These are phyloP conservation scores for Phytophthora brassicae DNA, from an alignment of 352 stramenopile species.

Conservation along the genomic window DNA sequence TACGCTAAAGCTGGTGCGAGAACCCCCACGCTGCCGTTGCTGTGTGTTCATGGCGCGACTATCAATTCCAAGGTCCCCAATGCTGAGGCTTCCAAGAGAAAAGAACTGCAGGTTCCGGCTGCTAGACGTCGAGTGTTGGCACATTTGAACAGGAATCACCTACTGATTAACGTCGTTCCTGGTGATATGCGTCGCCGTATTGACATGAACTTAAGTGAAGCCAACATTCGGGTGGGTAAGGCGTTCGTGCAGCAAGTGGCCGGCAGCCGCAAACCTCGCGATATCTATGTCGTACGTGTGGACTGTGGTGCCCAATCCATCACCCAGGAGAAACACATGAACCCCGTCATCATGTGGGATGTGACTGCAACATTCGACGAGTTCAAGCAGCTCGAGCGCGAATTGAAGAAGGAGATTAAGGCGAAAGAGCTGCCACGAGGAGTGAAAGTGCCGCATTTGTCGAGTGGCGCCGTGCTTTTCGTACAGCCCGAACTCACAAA, in stretches of 20 bases:
- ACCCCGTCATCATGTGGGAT: conserved; percentile 85
- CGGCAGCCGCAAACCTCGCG: conserved; percentile 42
- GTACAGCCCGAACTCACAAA: conserved; percentile 65
- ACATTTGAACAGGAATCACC: conserved; percentile 40
- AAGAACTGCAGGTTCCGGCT: conserved; percentile 40
- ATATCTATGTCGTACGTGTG: conserved; percentile 78
- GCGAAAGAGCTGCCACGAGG: conserved; percentile 47
- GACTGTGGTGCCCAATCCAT: conserved; percentile 49
- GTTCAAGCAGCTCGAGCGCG: conserved; percentile 70
- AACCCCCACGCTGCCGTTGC: conserved; percentile 32
- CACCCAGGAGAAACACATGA: conserved; percentile 75
- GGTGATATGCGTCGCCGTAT: conserved; percentile 56
- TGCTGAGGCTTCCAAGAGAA: conserved; percentile 24
- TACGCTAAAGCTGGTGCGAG: background rate
- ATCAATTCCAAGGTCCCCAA: conserved; percentile 21
- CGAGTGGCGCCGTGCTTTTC: conserved; percentile 65
- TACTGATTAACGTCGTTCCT: conserved; percentile 56
- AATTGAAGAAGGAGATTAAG: conserved; percentile 68
- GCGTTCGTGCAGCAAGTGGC: conserved; percentile 50
- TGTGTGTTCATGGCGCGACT: conserved; percentile 22
- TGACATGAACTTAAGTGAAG: conserved; percentile 50
- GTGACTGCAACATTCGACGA: conserved; percentile 76
- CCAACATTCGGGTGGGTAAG: conserved; percentile 79
- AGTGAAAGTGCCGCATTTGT: conserved; percentile 62
- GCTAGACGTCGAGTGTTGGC: conserved; percentile 46